Evolutionary conservation across 108 stramenopile genomes (phyloP).

Genomic region (Skeletonema costatum): DNA sequence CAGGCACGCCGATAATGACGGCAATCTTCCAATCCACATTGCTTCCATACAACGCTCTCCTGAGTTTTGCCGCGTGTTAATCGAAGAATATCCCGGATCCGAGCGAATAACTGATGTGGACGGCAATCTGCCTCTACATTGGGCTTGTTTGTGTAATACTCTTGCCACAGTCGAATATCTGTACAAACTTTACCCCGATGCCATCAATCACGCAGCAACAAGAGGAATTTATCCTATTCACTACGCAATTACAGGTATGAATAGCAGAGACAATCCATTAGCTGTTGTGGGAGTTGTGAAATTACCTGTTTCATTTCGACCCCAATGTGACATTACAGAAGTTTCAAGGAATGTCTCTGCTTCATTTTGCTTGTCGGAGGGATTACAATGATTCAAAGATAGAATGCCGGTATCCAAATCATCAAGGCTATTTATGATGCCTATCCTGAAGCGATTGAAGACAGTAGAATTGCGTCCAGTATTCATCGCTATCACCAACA

Average conservation of each 20-base stretch:
- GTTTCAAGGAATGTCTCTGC: background rate
- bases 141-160: background rate
- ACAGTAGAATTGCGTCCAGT: no score
- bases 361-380: background rate
- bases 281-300: background rate
- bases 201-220: no score
- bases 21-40: background rate
- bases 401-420: no score
- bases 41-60: background rate
- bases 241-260: background rate
- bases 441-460: no score
- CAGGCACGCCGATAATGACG: background rate
- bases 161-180: background rate
- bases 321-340: background rate
- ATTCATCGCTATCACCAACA: no score
- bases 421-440: no score
- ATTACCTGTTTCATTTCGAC: background rate
- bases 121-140: background rate
- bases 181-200: background rate
- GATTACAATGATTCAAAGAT: no score
- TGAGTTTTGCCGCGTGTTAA: background rate
- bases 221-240: background rate
- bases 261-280: background rate
- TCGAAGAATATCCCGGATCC: background rate
- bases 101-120: background rate